phyloP scores from a whole-genome alignment of 2,329 filamentous ascomycete genomes.

The Xylaria sp. region DNA sequence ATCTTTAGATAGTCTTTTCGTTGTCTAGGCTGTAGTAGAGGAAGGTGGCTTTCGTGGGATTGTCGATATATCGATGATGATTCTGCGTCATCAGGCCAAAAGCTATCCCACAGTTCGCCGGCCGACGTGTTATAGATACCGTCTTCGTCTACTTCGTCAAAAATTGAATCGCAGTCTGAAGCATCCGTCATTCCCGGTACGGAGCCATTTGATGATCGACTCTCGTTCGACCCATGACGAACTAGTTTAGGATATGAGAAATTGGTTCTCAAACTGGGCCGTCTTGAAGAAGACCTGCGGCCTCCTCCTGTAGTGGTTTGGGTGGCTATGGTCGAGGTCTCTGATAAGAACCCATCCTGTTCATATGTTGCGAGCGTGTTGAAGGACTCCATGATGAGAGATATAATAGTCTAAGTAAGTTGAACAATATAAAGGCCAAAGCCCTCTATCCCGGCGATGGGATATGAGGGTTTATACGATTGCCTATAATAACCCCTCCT shows the following conservation, averaged over 20 bases:
- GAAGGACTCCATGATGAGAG: conserved; percentile 42
- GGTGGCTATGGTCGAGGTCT: conserved; percentile 19
- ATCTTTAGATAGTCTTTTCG: conserved; percentile 41
- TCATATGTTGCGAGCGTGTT: conserved; percentile 33
- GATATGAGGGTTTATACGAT: conserved; percentile 45
- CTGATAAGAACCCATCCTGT: conserved; percentile 27
- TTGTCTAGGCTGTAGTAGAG: conserved; percentile 35
- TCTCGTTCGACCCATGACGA: conserved; percentile 46
- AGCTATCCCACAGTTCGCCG: conserved; percentile 63
- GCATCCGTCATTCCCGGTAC: conserved; percentile 63
- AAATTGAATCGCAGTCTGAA: conserved; percentile 62
- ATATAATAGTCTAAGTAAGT: conserved; percentile 28
- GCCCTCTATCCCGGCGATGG: conserved; percentile 43
- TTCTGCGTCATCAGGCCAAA: conserved; percentile 54
- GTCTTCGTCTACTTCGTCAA: conserved; percentile 65
- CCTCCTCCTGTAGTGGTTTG: conserved; percentile 33
- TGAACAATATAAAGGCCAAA: conserved; percentile 39
- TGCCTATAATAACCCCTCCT: conserved; percentile 6
- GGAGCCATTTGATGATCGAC: conserved; percentile 58
- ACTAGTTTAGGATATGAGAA: conserved; percentile 51
- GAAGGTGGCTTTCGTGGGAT: conserved; percentile 39
- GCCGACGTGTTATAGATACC: conserved; percentile 59
- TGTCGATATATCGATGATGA: conserved; percentile 10
- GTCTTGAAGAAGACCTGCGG: conserved; percentile 36
- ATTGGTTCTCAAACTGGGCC: conserved; percentile 46